Evolutionary conservation across 768 basidiomycete species (phyloP), one percentile per base, ranked within the genome.

Genomic region (Russula compacta): DNA sequence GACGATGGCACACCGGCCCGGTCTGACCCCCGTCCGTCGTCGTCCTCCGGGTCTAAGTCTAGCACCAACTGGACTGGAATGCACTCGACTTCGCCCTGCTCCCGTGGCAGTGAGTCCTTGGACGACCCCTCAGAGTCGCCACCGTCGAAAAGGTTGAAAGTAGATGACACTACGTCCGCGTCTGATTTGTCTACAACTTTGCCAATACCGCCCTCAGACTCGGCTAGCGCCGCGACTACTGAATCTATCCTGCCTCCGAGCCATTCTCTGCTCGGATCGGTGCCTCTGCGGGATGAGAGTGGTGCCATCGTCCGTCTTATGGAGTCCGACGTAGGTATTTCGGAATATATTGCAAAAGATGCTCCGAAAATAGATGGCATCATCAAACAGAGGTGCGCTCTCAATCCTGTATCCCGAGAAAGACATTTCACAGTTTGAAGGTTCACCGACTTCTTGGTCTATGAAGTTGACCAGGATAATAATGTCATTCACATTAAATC

Each of bases 391-490:
- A 80, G 95, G 95, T 93, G 60, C 63, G 81, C 69, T 44, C 11
- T 32, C 33, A 35, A 60, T 36, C 17, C 35, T 29, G 36, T 51
- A 39, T 33, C 6, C 53, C 38, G 53, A n/a, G 19, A 59, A 53
- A 55, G 38, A 53, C 29, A 21, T 36, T 56, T 57, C 59, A 65
- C 39, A 64, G 42, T 58, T 47, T 54, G 32, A 69, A 97, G 95
- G 68, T 98, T 98, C 72, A 95, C 95, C 43, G 97, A 99, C 73
- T 99, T 99, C 71, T 68, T 98, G 68, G 97, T 99, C 19, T 88
- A 81, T 68, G 97, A 99, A 74, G 86, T 99, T 36, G 85, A 89
- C 69, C 80, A 84, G 61, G 85, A 91, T 65, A 81, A 86, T 47
- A 83, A 89, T 64, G 86, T 91, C 8, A 75, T 97, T 17, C 87